Base-by-base conservation (phyloP, 129 eudicot species). In the Flaveria trinervia region DNA sequence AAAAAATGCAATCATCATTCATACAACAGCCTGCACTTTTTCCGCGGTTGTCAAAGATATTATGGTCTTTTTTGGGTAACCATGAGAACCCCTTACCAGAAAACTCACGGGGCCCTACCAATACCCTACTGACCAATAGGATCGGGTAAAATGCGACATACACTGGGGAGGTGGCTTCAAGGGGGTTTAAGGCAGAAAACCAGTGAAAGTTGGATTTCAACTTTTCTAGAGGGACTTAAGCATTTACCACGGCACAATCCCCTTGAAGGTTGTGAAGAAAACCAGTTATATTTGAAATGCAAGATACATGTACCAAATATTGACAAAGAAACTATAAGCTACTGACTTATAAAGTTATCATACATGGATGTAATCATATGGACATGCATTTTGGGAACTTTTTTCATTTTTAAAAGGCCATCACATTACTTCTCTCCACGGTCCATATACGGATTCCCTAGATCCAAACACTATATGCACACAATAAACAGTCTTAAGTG, bases 271-370 rank as follows among this genome's bases (percentile, higher is more conserved):
- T 55, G 11, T 55, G 4, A 59, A 10, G 68, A 26, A 15, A 28
- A 64, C 30, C 36, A 25, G 50, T 16, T 14, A 70, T 25, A 70
- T 33, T 70, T 70, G 74, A 70, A 70, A 70, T 14, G 22, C 22
- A 4, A 20, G 73, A 45, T 48, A 48, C 43, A 68, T 11, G 43
- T 70, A 48, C 33, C 59, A 14, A 28, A 70, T 48, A 23, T 48
- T 44, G 25, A 28, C 60, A 48, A 46, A 64, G 46, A 64, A 36
- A 33, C 25, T 36, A 65, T 3, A 65, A 39, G n/a, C 20, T 14
- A 59, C 57, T 2, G 65, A 26, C 33, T 36, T 36, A 33, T 33
- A 33, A 33, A 33, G 39, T 33, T 33, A 70, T 45, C 60, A 70
- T 70, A 15, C 60, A 70, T 69, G 33, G 36, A 59, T 59, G 36